Evolutionary conservation across 208 protist species (phyloP), one percentile per base, ranked within the genome.

Genomic region (Acanthamoeba quina): DNA sequence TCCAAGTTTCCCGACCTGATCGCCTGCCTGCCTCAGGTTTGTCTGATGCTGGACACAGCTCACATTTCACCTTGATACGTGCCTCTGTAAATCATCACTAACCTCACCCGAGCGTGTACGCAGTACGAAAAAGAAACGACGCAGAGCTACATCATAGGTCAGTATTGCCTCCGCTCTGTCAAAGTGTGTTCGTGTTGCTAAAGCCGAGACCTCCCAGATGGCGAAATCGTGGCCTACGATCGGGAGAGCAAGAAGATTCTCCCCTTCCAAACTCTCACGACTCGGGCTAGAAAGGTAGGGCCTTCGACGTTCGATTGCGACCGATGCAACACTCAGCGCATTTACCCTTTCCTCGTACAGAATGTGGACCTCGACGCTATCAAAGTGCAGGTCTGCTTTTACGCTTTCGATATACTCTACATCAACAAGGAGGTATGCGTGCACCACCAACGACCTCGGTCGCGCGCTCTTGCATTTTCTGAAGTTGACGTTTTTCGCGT

Each of bases 401-500:
- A 99, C 95, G 99, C 97, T 3, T 99, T 99, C 97, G 99, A 99
- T 96, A 89, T 99, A n/a, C 96, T 99, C 21, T 99, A 99, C 95
- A 97, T 99, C 34, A 99, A 99, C 96, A 99, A 98, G 2, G 94
- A 98, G 94, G 90, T 64, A 52, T 6, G 44, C 24, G 17, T 3
- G n/a, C n/a, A 5, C 54, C 44, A 49, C 44, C 44, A 3, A 49
- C 44, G 11, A 11, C 44, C 44, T 49, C 44, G 44, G 44, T 49
- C 5, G 44, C 10, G 44, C 0, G 44, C 44, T 49, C 44, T 49
- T 49, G 44, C 44, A 83, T n/a, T n/a, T n/a, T n/a, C n/a, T n/a
- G n/a, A n/a, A n/a, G n/a, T 58, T 62, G 64, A 54, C 9, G 15
- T 24, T 49, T 66, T 29, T 5, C 11, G 90, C 78, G 13, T 17